Conservation (phyloP, 2,329 filamentous ascomycete species). For the Coniochaeta pulveracea region DNA sequence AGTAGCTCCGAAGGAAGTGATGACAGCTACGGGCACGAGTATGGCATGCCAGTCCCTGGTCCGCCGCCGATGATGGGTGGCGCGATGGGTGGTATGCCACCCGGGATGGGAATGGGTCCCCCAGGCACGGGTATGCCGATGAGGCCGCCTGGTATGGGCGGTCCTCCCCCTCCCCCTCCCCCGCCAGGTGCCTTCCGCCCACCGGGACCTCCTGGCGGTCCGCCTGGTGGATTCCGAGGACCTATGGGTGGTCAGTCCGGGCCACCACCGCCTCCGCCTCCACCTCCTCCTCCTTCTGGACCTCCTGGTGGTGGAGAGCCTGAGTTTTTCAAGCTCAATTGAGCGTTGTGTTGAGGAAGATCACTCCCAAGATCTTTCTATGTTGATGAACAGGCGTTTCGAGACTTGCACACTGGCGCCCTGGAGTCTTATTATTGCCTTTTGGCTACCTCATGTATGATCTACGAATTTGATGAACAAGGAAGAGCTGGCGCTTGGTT, state of each 20-base stretch:
- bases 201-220: background rate
- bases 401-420: too few species aligned
- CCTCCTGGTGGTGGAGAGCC: too few species aligned
- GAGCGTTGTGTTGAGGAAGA: too few species aligned
- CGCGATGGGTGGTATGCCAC: background rate
- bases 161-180: conserved; percentile 1
- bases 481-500: too few species aligned
- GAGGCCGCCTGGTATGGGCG: background rate
- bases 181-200: background rate
- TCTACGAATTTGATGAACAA: too few species aligned
- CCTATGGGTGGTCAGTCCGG: background rate
- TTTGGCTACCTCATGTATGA: too few species aligned
- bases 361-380: too few species aligned
- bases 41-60: conserved; percentile 2
- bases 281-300: too few species aligned
- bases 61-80: background rate
- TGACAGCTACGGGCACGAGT: conserved; percentile 6
- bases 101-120: conserved; percentile 1
- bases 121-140: conserved; percentile 2
- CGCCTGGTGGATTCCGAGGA: background rate
- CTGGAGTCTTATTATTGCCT: too few species aligned
- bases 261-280: conserved; percentile 1
- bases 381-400: too few species aligned
- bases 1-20: conserved; percentile 4
- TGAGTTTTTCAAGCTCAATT: too few species aligned